Base-by-base conservation (phyloP, 371 early-diverging fungal genomes). In the Coemansia sp. region DNA sequence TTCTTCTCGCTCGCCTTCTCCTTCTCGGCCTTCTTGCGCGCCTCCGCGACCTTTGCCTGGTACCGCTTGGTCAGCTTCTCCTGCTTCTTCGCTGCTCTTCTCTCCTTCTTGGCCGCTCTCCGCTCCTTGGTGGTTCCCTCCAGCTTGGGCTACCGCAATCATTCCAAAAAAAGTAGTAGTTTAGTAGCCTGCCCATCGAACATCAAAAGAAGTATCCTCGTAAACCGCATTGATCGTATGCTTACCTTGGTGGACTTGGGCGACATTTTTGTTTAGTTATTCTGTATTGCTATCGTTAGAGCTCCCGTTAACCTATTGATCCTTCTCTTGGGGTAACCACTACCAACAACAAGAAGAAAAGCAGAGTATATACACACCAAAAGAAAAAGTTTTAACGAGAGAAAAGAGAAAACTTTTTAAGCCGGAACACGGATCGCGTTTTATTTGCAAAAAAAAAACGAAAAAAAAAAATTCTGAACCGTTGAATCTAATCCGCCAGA, bases 21-120 rank as follows among this genome's bases (percentile, higher is more conserved):
- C 41, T n/a, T 55, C 41, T 52, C 53, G 35, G 31, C 58, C 47
- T 51, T 40, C 43, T 50, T 38, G 48, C 26, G 26, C 26, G 26
- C 26, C 26, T 26, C 26, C 26, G 26, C 26, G 26, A 51, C 35
- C 11, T 42, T 31, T 3, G 12, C 30, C 31, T 31, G 10, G 26
- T 50, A 20, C 30, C 8, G 6, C 49, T 51, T 5, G 10, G 40
- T 33, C 43, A 50, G 12, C 61, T 57, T 57, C n/a, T 36, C 16
- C 41, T 26, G 34, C 49, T 49, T 42, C 45, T 62, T 57, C 14
- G 26, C 47, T 8, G 26, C 45, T 43, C 54, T 52, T 34, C 39
- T 11, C 6, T 20, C 38, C 41, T 57, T 52, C 65, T 63, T 54
- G 58, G 36, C 38, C 16, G 34, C 14, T 33, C 12, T 51, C 11